These are phyloP conservation scores for Lecanicillium sp. DNA, from an alignment of 2,329 filamentous ascomycete genomes.

Conservation along the genomic window DNA sequence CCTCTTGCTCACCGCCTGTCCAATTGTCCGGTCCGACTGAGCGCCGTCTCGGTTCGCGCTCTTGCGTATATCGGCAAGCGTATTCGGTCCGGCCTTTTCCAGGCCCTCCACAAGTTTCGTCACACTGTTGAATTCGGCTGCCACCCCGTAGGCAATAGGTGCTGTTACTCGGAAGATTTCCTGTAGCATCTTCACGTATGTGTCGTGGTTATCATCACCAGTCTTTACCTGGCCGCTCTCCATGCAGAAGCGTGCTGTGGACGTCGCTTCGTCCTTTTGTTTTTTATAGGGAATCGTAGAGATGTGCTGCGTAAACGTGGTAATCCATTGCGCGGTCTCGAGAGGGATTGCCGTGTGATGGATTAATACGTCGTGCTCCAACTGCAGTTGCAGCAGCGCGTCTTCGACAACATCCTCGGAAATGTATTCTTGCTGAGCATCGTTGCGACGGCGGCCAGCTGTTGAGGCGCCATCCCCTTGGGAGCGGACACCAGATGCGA, in stretches of 20 bases:
- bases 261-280: conserved; percentile 38
- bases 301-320: conserved; percentile 69
- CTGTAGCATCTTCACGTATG: conserved; percentile 68
- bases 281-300: conserved; percentile 66
- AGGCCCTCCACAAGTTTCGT: conserved; percentile 51
- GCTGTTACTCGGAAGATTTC: conserved; percentile 66
- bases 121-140: conserved; percentile 51
- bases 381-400: conserved; percentile 61
- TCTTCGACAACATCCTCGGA: conserved; percentile 65
- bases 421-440: conserved; percentile 38
- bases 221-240: conserved; percentile 67
- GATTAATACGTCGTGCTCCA: conserved; percentile 58
- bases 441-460: conserved; percentile 31
- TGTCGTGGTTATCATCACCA: conserved; percentile 58
- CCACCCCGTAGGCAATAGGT: conserved; percentile 64
- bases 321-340: conserved; percentile 67
- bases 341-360: conserved; percentile 56
- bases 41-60: conserved; percentile 50
- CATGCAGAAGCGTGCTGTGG: conserved; percentile 67
- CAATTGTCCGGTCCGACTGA: conserved; percentile 45
- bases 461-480: conserved; percentile 20
- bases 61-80: conserved; percentile 55
- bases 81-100: conserved; percentile 47
- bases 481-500: conserved; percentile 54
- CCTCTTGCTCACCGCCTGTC: conserved; percentile 50